Evolutionary conservation across 176 grass and related monocot species (phyloP), one percentile per base, ranked within the genome.

Genomic region (Themeda triandra): DNA sequence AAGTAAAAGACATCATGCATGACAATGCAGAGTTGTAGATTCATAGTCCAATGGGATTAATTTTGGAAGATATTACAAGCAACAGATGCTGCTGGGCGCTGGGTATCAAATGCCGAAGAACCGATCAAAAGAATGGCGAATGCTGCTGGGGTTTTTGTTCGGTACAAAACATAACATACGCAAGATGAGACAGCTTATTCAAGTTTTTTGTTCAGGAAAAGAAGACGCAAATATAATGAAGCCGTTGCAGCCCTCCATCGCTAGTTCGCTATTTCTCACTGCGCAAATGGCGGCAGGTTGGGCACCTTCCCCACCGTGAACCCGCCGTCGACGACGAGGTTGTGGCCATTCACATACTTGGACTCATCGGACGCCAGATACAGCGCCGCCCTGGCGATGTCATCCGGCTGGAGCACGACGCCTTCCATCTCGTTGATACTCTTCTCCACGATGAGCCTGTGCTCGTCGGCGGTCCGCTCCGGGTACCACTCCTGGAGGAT

Each of bases 301-400:
- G 77, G 46, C 41, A 4, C 56, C 56, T 91, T 93, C 28, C 4
- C 78, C 19, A 75, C 44, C 10, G 81, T 93, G 77, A 36, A 93
- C 3, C 89, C 88, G 27, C 89, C 91, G 51, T 96, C 94, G 8
- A 96, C 86, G 69, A 93, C 68, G 23, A 96, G 83, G 79, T 90
- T 97, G 39, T 97, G 94, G 0, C 94, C 94, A 10, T 71, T 94
- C 0, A 97, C 86, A 67, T 84, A 92, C 83, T 56, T 97, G 0
- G 90, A 81, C 8, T 97, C 92, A n/a, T 97, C 92, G 1, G 92
- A 97, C 5, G 90, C 92, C 13, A 97, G 76, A 46, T 84, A 89
- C 14, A 84, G 1, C 6, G 76, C 82, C 1, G 87, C 87, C 46
- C 76, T 62, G 0, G 81, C 82, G 0, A 89, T 4, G 37, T 87